Evolutionary conservation across 257 asterid species (phyloP).

Genomic region (Coffea eugenioides): DNA sequence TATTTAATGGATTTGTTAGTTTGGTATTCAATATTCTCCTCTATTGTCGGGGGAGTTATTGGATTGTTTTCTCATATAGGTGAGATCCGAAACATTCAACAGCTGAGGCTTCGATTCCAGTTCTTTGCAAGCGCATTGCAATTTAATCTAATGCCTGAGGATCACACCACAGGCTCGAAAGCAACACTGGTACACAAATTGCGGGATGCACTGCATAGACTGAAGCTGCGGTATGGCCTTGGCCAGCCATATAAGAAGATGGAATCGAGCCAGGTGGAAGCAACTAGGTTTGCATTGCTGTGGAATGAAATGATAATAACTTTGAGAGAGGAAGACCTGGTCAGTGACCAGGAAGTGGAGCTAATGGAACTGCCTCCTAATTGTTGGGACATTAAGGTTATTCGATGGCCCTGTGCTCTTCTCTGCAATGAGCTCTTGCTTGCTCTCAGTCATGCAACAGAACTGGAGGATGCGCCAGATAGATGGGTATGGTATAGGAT

Average conservation of each 20-base stretch:
- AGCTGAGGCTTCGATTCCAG: constrained; percentile 89
- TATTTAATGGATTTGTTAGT: constrained; percentile 94
- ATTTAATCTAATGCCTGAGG: constrained; percentile 98
- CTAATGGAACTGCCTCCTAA: constrained; percentile 87
- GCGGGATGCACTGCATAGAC: constrained; percentile 68
- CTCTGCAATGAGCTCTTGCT: constrained; percentile 91
- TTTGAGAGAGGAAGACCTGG: constrained; percentile 93
- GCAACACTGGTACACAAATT: constrained; percentile 77
- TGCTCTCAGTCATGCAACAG: constrained; percentile 92
- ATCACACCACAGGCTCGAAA: constrained; percentile 64
- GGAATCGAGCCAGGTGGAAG: constrained; percentile 92
- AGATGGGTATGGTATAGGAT: constrained; percentile 92
- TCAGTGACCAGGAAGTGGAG: constrained; percentile 92
- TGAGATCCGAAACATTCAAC: constrained; percentile 94
- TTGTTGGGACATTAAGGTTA: constrained; percentile 88
- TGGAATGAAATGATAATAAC: constrained; percentile 88
- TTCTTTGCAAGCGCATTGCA: constrained; percentile 98
- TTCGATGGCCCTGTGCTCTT: constrained; percentile 98
- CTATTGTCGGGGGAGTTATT: constrained; percentile 82
- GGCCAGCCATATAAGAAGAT: constrained; percentile 93
- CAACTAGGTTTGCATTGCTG: constrained; percentile 89
- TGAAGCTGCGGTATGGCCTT: constrained; percentile 91
- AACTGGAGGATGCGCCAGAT: constrained; percentile 96
- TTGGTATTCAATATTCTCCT: constrained; percentile 93
- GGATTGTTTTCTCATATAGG: constrained; percentile 97